These are phyloP conservation scores for Psilocybe cyanescens DNA, from an alignment of 768 basidiomycete species.

Conservation along the genomic window DNA sequence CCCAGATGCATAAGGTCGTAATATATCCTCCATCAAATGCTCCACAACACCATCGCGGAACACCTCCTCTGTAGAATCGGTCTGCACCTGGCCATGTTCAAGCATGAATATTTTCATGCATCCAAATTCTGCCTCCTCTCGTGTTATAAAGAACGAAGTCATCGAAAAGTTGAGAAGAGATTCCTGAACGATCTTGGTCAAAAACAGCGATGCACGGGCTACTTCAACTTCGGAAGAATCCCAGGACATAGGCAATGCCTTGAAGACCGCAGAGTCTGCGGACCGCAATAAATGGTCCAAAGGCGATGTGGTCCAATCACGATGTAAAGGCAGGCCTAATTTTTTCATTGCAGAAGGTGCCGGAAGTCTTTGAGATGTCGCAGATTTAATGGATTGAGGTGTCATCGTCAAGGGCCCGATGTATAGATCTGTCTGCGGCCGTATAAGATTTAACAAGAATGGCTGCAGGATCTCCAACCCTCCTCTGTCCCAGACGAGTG, in stretches of 20 bases:
- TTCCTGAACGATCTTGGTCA: constrained; percentile 56
- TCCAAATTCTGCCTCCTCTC: constrained; percentile 67
- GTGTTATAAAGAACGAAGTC: constrained; percentile 42
- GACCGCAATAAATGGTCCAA: constrained; percentile 84
- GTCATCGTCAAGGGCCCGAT: constrained; percentile 57
- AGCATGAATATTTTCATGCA: constrained; percentile 98
- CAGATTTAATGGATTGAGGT: constrained; percentile 56
- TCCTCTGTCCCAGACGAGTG: constrained; percentile 51
- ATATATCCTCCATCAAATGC: constrained; percentile 58
- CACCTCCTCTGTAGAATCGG: constrained; percentile 62
- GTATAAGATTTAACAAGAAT: constrained; percentile 56
- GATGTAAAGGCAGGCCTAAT: constrained; percentile 49
- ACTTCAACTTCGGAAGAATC: constrained; percentile 80
- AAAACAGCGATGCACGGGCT: constrained; percentile 65
- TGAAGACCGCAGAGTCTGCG: constrained; percentile 70
- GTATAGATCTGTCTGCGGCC: constrained; percentile 40
- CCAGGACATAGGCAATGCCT: constrained; percentile 70
- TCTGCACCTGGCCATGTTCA: constrained; percentile 75
- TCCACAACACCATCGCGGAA: constrained; percentile 77
- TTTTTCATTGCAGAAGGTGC: constrained; percentile 26
- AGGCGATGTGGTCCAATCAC: constrained; percentile 72
- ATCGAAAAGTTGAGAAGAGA: constrained; percentile 47
- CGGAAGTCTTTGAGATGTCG: constrained; percentile 58
- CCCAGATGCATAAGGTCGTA: constrained; percentile 55
- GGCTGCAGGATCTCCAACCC: constrained; percentile 58